Evolutionary conservation across 2,329 filamentous ascomycete species (phyloP).

Genomic region (Pseudogymnoascus sp.): DNA sequence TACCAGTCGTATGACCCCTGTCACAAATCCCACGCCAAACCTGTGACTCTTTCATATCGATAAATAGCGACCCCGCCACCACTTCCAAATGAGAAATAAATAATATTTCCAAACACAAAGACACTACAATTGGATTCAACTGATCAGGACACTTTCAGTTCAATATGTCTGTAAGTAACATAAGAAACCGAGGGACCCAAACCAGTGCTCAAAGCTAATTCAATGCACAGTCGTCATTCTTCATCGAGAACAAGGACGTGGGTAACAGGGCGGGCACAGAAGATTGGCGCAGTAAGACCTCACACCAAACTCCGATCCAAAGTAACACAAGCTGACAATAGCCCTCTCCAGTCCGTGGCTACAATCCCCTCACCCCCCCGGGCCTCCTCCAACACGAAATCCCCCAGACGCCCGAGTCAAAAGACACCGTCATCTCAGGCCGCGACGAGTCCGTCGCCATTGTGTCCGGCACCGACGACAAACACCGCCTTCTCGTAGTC

Average conservation of each 20-base stretch:
- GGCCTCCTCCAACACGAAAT: conserved; percentile 95
- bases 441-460: conserved; percentile 60
- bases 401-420: conserved; percentile 39
- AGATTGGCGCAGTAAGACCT: conserved; percentile 69
- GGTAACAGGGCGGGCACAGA: conserved; percentile 68
- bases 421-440: conserved; percentile 49
- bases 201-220: conserved; percentile 16
- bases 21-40: background rate
- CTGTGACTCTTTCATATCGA: conserved; percentile 5
- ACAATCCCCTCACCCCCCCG: conserved; percentile 87
- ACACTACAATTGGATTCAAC: background rate
- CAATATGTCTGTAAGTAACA: conserved; percentile 18
- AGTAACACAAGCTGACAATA: conserved; percentile 21
- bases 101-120: conserved; percentile 5
- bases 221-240: conserved; percentile 44
- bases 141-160: background rate
- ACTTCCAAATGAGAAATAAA: background rate
- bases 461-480: conserved; percentile 57
- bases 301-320: background rate
- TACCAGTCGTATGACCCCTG: background rate
- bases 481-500: conserved; percentile 62
- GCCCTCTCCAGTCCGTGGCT: conserved; percentile 60
- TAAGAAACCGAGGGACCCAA: background rate
- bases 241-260: conserved; percentile 70
- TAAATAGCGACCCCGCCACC: conserved; percentile 8